These are phyloP conservation scores for Floccularia luteovirens DNA, from an alignment of 768 basidiomycete species.

Conservation along the genomic window DNA sequence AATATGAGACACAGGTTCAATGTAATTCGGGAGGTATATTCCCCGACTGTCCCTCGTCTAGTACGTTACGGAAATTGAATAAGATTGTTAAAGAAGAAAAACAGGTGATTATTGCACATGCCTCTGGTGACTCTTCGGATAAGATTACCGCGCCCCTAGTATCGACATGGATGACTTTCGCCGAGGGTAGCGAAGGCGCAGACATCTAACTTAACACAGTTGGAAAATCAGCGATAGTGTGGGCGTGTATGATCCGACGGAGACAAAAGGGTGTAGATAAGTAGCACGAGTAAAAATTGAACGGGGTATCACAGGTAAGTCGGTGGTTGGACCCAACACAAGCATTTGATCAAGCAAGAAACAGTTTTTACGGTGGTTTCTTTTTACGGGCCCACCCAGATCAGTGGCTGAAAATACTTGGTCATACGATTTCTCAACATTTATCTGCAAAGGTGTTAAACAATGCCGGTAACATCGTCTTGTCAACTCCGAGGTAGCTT, in stretches of 20 bases:
- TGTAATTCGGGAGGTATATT: slow-evolving; percentile 96
- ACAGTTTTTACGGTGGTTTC: too few species aligned
- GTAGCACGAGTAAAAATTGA: too few species aligned
- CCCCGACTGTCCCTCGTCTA: slow-evolving; percentile 92
- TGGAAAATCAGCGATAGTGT: slow-evolving; percentile 5
- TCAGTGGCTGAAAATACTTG: too few species aligned
- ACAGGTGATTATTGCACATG: slow-evolving; percentile 37
- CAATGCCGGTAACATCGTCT: not conserved
- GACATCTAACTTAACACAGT: slow-evolving; percentile 24
- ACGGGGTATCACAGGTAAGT: too few species aligned
- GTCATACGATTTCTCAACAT: too few species aligned
- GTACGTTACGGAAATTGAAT: slow-evolving; percentile 7
- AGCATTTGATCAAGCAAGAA: too few species aligned
- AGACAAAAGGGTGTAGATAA: too few species aligned
- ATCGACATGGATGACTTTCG: slow-evolving; percentile 89
- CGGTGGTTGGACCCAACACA: too few species aligned
- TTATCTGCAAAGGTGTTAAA: too few species aligned
- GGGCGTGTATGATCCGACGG: not conserved
- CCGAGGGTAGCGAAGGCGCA: slow-evolving; percentile 65
- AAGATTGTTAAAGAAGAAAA: slow-evolving; percentile 2
- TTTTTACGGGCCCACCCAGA: too few species aligned
- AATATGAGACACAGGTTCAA: slow-evolving; percentile 95
- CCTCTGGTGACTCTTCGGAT: slow-evolving; percentile 91
- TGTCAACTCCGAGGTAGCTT: not conserved
- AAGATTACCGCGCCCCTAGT: slow-evolving; percentile 92